These are phyloP conservation scores for Penicillium ochrochloron DNA, from an alignment of 495 filamentous ascomycete genomes.

Conservation along the genomic window DNA sequence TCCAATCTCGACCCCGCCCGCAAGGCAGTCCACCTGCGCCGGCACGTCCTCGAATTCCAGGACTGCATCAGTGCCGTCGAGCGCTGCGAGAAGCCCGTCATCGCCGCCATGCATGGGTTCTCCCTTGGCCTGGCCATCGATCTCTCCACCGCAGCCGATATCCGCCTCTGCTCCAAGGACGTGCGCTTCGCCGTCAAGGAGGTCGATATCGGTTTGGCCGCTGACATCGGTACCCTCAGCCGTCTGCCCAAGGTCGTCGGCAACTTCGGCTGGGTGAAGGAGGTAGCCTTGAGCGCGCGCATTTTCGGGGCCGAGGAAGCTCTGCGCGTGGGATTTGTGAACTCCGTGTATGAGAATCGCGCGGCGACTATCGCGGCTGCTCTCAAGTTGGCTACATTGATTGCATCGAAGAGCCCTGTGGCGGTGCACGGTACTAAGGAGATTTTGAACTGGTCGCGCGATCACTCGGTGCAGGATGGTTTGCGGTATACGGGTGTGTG, in stretches of 20 bases:
- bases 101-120: slow-evolving; percentile 82
- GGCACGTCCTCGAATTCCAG: slow-evolving; percentile 78
- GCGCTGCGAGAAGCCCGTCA: slow-evolving; percentile 90
- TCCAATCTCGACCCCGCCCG: slow-evolving; percentile 62
- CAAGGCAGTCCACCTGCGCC: slow-evolving; percentile 64
- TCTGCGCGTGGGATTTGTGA: slow-evolving; percentile 80
- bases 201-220: slow-evolving; percentile 92
- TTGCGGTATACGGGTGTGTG: slow-evolving; percentile 83
- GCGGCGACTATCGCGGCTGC: slow-evolving; percentile 63
- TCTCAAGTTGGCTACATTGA: slow-evolving; percentile 65
- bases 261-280: slow-evolving; percentile 84
- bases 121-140: slow-evolving; percentile 85
- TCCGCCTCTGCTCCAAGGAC: slow-evolving; percentile 71
- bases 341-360: slow-evolving; percentile 71
- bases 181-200: slow-evolving; percentile 84
- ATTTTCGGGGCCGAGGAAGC: slow-evolving; percentile 82
- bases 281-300: slow-evolving; percentile 79
- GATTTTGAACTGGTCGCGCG: slow-evolving; percentile 83
- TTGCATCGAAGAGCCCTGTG: slow-evolving; percentile 85
- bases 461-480: slow-evolving; percentile 76
- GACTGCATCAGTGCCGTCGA: slow-evolving; percentile 75
- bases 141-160: slow-evolving; percentile 74
- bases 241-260: slow-evolving; percentile 86
- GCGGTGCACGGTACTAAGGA: slow-evolving; percentile 95
- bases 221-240: slow-evolving; percentile 87